Evolutionary conservation across 352 stramenopile genomes (phyloP).

Genomic region (Pythium pyrilobum): DNA sequence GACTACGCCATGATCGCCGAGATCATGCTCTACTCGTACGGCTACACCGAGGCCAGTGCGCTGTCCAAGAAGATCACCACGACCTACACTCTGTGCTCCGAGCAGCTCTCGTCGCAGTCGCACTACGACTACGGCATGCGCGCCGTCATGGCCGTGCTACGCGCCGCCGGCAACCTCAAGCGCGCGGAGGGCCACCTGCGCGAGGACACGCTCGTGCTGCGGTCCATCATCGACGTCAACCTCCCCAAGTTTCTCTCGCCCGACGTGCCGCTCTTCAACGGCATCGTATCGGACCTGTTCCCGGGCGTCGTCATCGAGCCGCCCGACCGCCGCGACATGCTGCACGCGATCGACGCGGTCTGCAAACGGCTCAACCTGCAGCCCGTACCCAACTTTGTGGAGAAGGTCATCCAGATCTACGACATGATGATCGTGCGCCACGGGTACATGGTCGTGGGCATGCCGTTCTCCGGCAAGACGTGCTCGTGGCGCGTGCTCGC

Average conservation of each 20-base stretch:
- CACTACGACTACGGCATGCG: slow-evolving; percentile 97
- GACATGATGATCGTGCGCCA: slow-evolving; percentile 97
- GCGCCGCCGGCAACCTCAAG: slow-evolving; percentile 90
- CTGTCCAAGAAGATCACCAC: slow-evolving; percentile 94
- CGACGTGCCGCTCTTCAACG: slow-evolving; percentile 92
- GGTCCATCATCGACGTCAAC: slow-evolving; percentile 94
- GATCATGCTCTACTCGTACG: slow-evolving; percentile 93
- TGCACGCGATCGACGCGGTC: slow-evolving; percentile 72
- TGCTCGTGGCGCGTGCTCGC: slow-evolving; percentile 87
- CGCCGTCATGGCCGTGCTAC: slow-evolving; percentile 92
- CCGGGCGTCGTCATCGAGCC: slow-evolving; percentile 87
- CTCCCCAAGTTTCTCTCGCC: slow-evolving; percentile 92
- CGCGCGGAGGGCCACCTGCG: slow-evolving; percentile 68
- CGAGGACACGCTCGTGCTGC: slow-evolving; percentile 87
- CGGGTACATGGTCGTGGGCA: slow-evolving; percentile 95
- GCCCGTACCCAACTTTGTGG: slow-evolving; percentile 85
- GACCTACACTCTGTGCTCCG: slow-evolving; percentile 91
- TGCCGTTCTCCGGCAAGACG: slow-evolving; percentile 93
- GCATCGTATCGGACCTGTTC: slow-evolving; percentile 93
- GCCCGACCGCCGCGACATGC: slow-evolving; percentile 82
- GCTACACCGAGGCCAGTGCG: slow-evolving; percentile 86
- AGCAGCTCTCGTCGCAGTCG: slow-evolving; percentile 92
- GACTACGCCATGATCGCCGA: slow-evolving; percentile 94
- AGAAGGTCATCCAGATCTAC: slow-evolving; percentile 95
- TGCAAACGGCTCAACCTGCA: slow-evolving; percentile 85